A percentile compares a stretch with the other conserved stretches of the same genome.
Evolutionary conservation across 208 protist genomes (phyloP).

Genomic region (Acanthamoeba triangularis): DNA sequence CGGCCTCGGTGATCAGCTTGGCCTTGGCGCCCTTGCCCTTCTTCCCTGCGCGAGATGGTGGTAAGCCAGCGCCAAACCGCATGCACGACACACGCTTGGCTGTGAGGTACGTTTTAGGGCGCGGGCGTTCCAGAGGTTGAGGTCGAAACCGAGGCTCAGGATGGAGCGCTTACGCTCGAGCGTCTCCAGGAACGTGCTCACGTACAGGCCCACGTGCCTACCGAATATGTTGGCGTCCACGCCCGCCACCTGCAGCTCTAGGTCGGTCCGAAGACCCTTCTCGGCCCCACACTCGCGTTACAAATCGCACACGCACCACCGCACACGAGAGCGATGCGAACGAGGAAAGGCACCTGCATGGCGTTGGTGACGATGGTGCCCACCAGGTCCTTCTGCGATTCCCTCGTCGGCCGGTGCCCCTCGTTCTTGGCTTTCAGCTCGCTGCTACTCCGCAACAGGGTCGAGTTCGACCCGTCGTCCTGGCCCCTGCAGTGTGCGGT

Average conservation of each 20-base stretch:
- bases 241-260: background rate
- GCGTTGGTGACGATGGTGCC: conserved; percentile 10
- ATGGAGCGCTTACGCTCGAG: background rate
- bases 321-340: too few relatives aligned
- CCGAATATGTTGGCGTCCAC: conserved; percentile 14
- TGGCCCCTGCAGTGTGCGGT: background rate
- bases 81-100: background rate
- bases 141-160: conserved; percentile 53
- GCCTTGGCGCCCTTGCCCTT: background rate
- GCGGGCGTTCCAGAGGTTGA: conserved; percentile 63
- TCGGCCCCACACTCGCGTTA: too few relatives aligned
- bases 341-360: background rate
- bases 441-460: background rate
- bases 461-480: background rate
- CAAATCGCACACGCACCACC: too few relatives aligned
- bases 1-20: conserved; percentile 12
- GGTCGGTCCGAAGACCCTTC: background rate
- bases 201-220: background rate
- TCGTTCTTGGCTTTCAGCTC: background rate
- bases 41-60: background rate
- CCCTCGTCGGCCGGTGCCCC: background rate
- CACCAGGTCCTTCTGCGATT: conserved; percentile 52
- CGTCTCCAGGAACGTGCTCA: background rate
- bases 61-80: too few relatives aligned
- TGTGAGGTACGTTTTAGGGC: background rate